Percentiles rank a stretch among this genome's conserved stretches.
These are phyloP conservation scores for Daldinia sp. DNA, from an alignment of 2,329 filamentous ascomycete genomes.

Conservation along the genomic window DNA sequence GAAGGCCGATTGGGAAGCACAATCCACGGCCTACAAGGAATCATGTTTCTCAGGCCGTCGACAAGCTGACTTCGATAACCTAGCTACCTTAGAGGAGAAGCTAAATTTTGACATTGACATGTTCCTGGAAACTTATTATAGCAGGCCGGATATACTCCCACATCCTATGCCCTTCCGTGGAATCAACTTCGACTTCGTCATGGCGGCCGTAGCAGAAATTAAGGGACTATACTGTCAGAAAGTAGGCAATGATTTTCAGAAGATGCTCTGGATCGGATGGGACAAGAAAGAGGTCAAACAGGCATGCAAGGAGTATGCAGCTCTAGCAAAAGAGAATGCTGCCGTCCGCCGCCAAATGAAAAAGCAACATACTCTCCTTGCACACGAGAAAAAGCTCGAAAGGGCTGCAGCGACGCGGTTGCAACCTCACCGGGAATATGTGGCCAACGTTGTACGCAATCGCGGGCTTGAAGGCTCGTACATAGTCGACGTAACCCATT, in stretches of 20 bases:
- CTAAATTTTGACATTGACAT: constrained; percentile 30
- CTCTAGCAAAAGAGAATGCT: constrained; percentile 1
- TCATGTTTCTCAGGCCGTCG: constrained; percentile 22
- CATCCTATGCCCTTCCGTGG: constrained; percentile 22
- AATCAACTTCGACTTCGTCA: constrained; percentile 22
- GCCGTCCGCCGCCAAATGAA: constrained; percentile 9
- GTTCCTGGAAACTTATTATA: constrained; percentile 26
- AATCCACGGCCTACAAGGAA: constrained; percentile 18
- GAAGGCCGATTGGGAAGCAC: constrained; percentile 22
- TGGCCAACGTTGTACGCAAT: constrained; percentile 1
- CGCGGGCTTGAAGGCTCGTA: constrained; percentile 20
- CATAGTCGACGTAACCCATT: constrained; percentile 8
- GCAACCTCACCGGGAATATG: constrained; percentile 14
- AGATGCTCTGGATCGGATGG: constrained; percentile 29
- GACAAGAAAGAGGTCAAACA: constrained; percentile 24
- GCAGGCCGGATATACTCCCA: constrained; percentile 9
- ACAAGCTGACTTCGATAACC: constrained; percentile 24
- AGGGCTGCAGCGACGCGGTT: constrained; percentile 8
- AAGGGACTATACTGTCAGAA: constrained; percentile 13
- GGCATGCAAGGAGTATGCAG: constrained; percentile 17
- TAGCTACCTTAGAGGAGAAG: constrained; percentile 31
- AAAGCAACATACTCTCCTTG: background rate
- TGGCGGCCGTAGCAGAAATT: constrained; percentile 8
- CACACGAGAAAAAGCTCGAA: constrained; percentile 12
- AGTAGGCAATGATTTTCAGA: constrained; percentile 19